These are phyloP conservation scores for Parastagonospora nodorum DNA, from an alignment of 2,329 filamentous ascomycete genomes.

Conservation along the genomic window DNA sequence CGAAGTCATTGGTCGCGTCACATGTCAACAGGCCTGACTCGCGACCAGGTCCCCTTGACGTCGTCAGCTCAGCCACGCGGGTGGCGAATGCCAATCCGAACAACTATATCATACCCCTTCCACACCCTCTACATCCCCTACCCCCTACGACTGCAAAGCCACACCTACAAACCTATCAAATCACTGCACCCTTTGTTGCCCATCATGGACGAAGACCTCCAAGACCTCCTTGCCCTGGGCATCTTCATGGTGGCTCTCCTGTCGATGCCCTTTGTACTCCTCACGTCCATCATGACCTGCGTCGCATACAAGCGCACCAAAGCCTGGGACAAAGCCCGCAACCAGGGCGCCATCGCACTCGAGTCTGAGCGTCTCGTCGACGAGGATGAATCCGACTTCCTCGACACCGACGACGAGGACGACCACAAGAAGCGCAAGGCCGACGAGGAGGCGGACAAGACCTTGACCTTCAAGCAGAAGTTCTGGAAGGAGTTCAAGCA, in stretches of 20 bases:
- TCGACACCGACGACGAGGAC: conserved; percentile 39
- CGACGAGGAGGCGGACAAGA: conserved; percentile 33
- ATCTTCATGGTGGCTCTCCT: conserved; percentile 32
- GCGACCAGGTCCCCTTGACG: neutral
- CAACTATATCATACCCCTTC: neutral
- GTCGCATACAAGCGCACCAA: conserved; percentile 39
- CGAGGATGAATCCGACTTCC: conserved; percentile 31
- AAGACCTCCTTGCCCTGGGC: conserved; percentile 33
- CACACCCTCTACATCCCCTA: neutral
- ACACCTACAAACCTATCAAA: neutral
- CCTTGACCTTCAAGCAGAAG: conserved; percentile 36
- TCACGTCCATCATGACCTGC: conserved; percentile 28
- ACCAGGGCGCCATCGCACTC: conserved; percentile 25
- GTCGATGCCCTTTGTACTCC: conserved; percentile 27
- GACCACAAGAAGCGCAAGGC: conserved; percentile 35
- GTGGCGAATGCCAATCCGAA: neutral
- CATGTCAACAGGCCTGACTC: neutral
- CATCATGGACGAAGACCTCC: conserved; percentile 37
- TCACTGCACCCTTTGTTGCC: neutral
- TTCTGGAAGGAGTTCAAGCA: conserved; percentile 37
- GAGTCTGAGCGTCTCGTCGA: conserved; percentile 25
- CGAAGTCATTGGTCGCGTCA: neutral
- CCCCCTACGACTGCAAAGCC: neutral
- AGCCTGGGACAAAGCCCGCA: conserved; percentile 37
- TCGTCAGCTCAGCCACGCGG: neutral